Percentiles rank a stretch among this genome's conserved stretches.
phyloP scores from a whole-genome alignment of 768 basidiomycete species.

The Pleurotus tuoliensis region DNA sequence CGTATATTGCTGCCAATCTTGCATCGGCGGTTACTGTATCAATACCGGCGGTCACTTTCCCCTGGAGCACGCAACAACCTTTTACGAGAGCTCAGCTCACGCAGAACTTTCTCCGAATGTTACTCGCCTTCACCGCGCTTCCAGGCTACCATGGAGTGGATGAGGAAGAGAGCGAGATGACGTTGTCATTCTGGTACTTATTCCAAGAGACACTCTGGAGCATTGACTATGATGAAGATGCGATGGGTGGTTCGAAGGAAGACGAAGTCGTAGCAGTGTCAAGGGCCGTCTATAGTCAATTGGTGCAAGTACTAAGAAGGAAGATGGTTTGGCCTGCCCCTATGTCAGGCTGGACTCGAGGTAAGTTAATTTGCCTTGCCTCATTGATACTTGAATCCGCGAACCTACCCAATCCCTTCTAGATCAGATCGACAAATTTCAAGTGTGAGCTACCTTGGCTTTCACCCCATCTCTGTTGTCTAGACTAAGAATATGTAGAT shows the following conservation, averaged over 20 bases:
- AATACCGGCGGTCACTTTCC: constrained; percentile 14
- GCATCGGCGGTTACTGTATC: constrained; percentile 38
- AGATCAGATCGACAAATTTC: constrained; percentile 81
- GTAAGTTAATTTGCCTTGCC: constrained; percentile 31
- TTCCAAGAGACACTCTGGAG: constrained; percentile 86
- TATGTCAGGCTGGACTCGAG: constrained; percentile 61
- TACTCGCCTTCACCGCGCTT: constrained; percentile 69
- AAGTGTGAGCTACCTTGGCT: constrained; percentile 48
- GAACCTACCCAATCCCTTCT: constrained; percentile 11
- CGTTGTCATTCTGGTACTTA: constrained; percentile 85
- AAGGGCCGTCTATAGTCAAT: constrained; percentile 74
- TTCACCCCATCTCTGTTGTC: neutral
- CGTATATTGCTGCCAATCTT: constrained; percentile 71
- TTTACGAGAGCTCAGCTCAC: constrained; percentile 47
- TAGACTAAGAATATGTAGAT: constrained; percentile 36
- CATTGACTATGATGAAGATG: constrained; percentile 37
- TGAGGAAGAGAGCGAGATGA: constrained; percentile 86
- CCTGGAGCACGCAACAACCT: constrained; percentile 14
- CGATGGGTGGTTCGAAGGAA: constrained; percentile 25
- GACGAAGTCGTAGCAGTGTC: constrained; percentile 44
- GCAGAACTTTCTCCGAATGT: constrained; percentile 66
- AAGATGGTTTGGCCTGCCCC: constrained; percentile 74
- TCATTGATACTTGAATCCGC: neutral
- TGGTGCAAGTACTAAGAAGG: constrained; percentile 63
- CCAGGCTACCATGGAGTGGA: constrained; percentile 78